Evolutionary conservation across 495 filamentous ascomycete genomes (phyloP).

Genomic region (Daldinia childiae): DNA sequence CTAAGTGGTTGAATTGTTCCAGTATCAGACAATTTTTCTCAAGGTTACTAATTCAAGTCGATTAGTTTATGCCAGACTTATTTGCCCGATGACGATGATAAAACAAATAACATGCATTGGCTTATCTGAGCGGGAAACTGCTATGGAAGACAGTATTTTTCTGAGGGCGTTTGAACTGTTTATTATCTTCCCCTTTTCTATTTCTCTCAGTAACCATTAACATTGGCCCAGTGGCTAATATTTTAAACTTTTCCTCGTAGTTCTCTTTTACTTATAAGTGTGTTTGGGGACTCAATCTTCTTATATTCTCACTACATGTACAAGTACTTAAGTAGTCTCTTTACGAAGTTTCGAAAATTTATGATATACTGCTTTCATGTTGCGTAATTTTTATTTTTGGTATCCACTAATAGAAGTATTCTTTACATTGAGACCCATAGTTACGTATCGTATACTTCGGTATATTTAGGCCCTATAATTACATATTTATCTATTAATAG

Average conservation of each 20-base stretch:
- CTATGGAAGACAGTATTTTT: neutral
- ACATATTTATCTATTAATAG: neutral
- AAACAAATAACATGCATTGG: constrained; percentile 4
- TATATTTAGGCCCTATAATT: neutral
- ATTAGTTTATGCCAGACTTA: neutral
- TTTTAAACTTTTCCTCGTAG: too few relatives aligned
- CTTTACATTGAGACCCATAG: too few relatives aligned
- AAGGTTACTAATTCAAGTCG: neutral
- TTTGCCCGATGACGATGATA: neutral
- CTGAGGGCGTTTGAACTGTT: neutral
- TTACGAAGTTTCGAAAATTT: too few relatives aligned
- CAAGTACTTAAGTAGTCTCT: too few relatives aligned
- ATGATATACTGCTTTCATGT: too few relatives aligned
- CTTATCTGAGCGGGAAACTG: constrained; percentile 1
- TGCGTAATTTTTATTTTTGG: too few relatives aligned
- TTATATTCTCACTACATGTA: neutral
- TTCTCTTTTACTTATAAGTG: too few relatives aligned
- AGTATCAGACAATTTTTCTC: neutral
- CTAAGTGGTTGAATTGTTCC: neutral
- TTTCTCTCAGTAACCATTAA: neutral
- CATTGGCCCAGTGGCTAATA: neutral
- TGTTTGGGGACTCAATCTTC: neutral
- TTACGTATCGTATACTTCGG: too few relatives aligned
- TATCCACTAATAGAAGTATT: neutral
- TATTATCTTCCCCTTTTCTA: neutral